These are phyloP conservation scores for Emiliania huxleyi DNA, from an alignment of 78 protist genomes.

Conservation along the genomic window DNA sequence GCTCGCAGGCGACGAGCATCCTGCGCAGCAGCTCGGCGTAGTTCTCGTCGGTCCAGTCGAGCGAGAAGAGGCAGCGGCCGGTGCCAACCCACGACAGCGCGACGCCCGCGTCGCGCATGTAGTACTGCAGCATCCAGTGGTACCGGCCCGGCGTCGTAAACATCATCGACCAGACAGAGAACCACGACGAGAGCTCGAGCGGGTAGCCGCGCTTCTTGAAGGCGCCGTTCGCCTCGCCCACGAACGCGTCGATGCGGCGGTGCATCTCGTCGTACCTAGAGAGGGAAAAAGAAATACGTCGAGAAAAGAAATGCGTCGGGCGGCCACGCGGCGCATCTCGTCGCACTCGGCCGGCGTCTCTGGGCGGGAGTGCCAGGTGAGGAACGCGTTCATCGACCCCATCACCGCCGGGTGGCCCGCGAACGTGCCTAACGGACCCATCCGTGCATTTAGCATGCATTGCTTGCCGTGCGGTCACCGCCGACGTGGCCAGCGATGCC, in stretches of 20 bases:
- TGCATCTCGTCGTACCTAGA: not conserved
- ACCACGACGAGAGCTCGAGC: not conserved
- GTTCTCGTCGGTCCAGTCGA: not conserved
- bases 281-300: no score
- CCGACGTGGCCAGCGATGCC: no score
- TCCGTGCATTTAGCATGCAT: no score
- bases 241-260: not conserved
- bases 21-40: not conserved
- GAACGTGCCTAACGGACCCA: not conserved
- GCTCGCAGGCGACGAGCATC: not conserved
- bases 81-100: conserved; percentile 16
- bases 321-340: no score
- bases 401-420: not conserved
- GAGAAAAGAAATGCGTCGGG: no score
- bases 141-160: not conserved
- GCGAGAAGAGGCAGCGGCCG: conserved; percentile 5
- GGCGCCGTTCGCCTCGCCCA: not conserved
- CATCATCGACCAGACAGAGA: not conserved
- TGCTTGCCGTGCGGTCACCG: no score
- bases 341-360: not conserved
- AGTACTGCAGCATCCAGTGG: conserved; percentile 6
- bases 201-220: not conserved
- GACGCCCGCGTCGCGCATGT: not conserved
- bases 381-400: not conserved
- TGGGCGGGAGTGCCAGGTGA: not conserved